Conservation (phyloP, 177 flowering plant species). For the Vitis hybrid region DNA sequence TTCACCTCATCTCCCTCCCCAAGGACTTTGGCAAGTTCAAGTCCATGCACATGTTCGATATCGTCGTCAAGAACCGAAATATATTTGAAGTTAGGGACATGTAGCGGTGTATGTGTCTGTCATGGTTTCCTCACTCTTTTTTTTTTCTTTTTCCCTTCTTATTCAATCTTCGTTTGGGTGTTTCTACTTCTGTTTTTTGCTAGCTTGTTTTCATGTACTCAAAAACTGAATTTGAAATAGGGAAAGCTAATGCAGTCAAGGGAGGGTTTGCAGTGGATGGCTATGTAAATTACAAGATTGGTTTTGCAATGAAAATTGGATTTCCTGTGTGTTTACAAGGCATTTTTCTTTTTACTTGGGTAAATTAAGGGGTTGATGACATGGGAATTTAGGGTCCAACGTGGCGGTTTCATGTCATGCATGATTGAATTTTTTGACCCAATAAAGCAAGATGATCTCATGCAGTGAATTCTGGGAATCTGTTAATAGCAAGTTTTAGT, state of each 20-base stretch:
- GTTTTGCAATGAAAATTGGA: too few species aligned
- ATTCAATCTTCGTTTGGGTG: neutral
- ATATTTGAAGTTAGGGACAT: constrained; percentile 74
- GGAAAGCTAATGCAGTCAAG: neutral
- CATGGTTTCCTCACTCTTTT: neutral
- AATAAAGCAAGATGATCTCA: too few species aligned
- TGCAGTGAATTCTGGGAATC: too few species aligned
- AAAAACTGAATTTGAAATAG: neutral
- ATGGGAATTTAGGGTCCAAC: too few species aligned
- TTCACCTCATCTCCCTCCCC: constrained; percentile 86
- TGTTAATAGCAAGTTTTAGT: too few species aligned
- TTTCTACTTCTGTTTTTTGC: neutral
- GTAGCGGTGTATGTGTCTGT: constrained; percentile 6
- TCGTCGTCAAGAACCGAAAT: constrained; percentile 79
- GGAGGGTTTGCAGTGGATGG: neutral
- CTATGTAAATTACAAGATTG: too few species aligned
- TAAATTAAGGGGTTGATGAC: too few species aligned
- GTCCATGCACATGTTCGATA: constrained; percentile 84
- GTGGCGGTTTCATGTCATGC: too few species aligned
- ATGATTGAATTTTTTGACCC: too few species aligned
- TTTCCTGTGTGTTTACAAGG: too few species aligned
- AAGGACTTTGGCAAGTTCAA: constrained; percentile 68
- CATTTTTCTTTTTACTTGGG: too few species aligned
- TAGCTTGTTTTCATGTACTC: neutral
- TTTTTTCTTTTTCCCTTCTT: neutral